Base-by-base conservation (phyloP, 2,329 filamentous ascomycete species). In the Ophiocordyceps sinensis region DNA sequence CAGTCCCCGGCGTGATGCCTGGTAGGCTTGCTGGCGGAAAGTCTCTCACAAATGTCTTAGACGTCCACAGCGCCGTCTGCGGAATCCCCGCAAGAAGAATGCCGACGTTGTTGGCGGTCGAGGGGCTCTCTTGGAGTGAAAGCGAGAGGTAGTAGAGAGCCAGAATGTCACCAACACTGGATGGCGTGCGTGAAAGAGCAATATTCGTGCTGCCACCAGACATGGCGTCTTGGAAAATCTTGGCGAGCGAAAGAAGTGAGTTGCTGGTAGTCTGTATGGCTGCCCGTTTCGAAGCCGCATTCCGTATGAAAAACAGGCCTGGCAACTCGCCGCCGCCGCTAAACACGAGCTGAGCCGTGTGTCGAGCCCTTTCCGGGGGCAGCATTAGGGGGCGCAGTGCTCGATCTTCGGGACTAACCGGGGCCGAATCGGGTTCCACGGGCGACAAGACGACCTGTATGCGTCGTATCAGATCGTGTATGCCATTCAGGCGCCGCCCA, bases 141-240 rank as follows among this genome's bases (percentile, higher is more conserved):
- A 98, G 66, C 0, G 91, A 98, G 3, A 98, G 70, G 54, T 98
- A 98, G 59, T 98, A 98, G 12, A 98, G 72, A 2, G 88, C 85
- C 30, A 98, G 64, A 31, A 98, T 96, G 53, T 98, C 91, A 35
- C 86, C 79, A 21, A 96, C 86, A 2, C 86, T 83, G 36, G 82
- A 79, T 3, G 79, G 73, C 42, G 78, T 76, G 44, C 74, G 73
- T 19, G 75, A 64, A 11, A 73, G 64, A 32, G 65, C 64, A 11
- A 72, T 67, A 19, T 70, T 67, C 10, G 69, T 62, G 17, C 73
- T 73, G 15, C 78, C 79, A 43, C 76, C 86, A 3, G 89, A 86
- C 77, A 95, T 89, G 28, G 85, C 80, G 63, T 98, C 91, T 60
- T 98, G 91, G 48, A 94, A 94, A 30, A 98, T 98, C 61, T 98